Evolutionary conservation across 352 stramenopile species (phyloP), one percentile per base, ranked within the genome.

Genomic region (Pythium guiyangense): DNA sequence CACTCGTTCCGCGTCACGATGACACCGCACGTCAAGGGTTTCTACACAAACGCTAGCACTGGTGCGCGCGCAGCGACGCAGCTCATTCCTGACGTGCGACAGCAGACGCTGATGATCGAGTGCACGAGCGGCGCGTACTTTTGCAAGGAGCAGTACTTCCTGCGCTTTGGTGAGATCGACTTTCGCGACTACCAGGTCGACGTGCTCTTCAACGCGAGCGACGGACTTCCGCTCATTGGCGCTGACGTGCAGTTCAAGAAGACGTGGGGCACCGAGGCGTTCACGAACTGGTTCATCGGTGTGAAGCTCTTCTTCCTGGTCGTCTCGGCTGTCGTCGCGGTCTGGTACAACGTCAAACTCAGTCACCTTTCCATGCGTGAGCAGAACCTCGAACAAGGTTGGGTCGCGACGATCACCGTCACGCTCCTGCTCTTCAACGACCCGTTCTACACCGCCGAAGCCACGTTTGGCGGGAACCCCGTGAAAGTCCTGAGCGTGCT

Each of bases 301-400:
- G 64, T 83, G 42, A 83, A 84, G 54, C 63, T 73, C 31, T 84
- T 84, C 57, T 87, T 81, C 44, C 48, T 84, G 22, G 54, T 81
- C 37, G 27, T 74, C 25, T 83, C 77, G 5, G 55, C 48, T 0
- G 46, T 71, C 10, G 50, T 81, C 18, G 64, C 64, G 14, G 49
- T 53, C 8, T 81, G 70, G 70, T 87, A 84, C 63, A 75, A 74
- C 29, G 64, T 66, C 26, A 71, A 54, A 4, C 37, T 84, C 39
- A 83, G 59, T 53, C 67, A 71, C 25, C 57, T 87, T 10, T 72
- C 70, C n/a, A 43, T 59, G 8, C 67, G 70, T 12, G 72, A 84
- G 52, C 77, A 84, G 49, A 87, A 79, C 22, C 60, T 87, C 37
- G 77, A 87, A 46, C 77, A 87, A 42, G 70, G 67, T 29, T 87